phyloP scores from a whole-genome alignment of 2,329 filamentous ascomycete species.

The Aspergillus versicolor region DNA sequence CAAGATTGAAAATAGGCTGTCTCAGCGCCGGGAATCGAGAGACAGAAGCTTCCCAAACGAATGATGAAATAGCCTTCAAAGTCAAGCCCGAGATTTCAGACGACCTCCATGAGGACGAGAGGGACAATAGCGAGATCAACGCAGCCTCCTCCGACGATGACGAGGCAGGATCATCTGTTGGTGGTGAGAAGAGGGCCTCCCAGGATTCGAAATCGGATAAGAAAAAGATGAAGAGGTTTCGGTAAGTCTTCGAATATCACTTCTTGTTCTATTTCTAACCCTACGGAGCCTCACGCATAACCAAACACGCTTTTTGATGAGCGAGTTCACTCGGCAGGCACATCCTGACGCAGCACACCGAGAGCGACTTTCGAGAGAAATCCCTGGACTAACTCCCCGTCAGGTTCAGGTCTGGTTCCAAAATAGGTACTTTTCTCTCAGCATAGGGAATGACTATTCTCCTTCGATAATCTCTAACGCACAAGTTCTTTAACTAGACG shows the following conservation, averaged over 20 bases:
- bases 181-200: constrained; percentile 29
- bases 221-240: constrained; percentile 46
- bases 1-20: constrained; percentile 28
- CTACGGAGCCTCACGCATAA: constrained; percentile 78
- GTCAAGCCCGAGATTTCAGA: constrained; percentile 9
- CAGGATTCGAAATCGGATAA: constrained; percentile 34
- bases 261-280: background rate
- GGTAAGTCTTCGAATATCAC: constrained; percentile 28
- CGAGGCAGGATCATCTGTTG: constrained; percentile 24
- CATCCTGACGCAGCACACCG: constrained; percentile 90
- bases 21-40: constrained; percentile 20
- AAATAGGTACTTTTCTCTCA: constrained; percentile 66
- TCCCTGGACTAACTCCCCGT: constrained; percentile 84
- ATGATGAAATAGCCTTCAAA: constrained; percentile 13
- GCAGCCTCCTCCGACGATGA: constrained; percentile 32
- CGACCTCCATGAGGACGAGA: constrained; percentile 19
- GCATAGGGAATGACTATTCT: too few relatives aligned
- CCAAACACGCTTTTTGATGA: constrained; percentile 97
- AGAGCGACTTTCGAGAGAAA: constrained; percentile 82
- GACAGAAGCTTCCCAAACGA: constrained; percentile 15
- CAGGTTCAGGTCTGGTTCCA: constrained; percentile 99
- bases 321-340: constrained; percentile 91
- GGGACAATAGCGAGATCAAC: constrained; percentile 17
- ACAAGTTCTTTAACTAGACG: constrained; percentile 41
- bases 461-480: constrained; percentile 5